Evolutionary conservation across 768 basidiomycete genomes (phyloP), one percentile per base, ranked within the genome.

Genomic region (Dentipellis fragilis): DNA sequence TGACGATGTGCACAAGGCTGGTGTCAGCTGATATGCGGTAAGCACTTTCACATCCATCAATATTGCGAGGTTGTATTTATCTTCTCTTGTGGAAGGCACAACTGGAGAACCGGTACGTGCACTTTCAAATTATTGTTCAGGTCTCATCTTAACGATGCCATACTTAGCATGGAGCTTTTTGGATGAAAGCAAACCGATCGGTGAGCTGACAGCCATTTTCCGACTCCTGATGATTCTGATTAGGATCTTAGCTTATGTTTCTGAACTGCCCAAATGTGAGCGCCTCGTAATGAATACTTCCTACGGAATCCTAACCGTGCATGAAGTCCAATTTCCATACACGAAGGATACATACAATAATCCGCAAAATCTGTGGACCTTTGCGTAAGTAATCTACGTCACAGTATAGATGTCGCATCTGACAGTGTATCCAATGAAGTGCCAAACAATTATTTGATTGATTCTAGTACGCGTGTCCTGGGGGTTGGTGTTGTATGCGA

Each of bases 21-120:
- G 63, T 71, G 21, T 62, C 63, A 38, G 76, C 73, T 16, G 73
- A 76, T 54, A 63, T 82, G 59, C 72, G 81, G 67, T 49, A 16
- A 23, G 48, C 16, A 9, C 6, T 6, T 29, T 49, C 16, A 35
- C 3, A 35, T 10, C 29, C 19, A n/a, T 29, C 16, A 11, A 23
- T 8, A 45, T n/a, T n/a, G n/a, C 14, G 9, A 21, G 48, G 11
- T 49, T 8, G 17, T 29, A 10, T 16, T 49, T 12, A 23, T 21
- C 9, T n/a, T 17, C 17, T 14, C 16, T 22, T 21, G 7, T 10
- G 48, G 3, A 29, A 49, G 48, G 11, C 48, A 49, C 29, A 49
- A 49, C 48, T 49, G 48, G 48, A 35, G 22, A 49, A 49, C 48
- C 9, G 48, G 48, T 49, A 22, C n/a, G 42, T 4, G 12, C 4